Evolutionary conservation across 495 filamentous ascomycete species (phyloP).

Genomic region (Xylaria grammica): DNA sequence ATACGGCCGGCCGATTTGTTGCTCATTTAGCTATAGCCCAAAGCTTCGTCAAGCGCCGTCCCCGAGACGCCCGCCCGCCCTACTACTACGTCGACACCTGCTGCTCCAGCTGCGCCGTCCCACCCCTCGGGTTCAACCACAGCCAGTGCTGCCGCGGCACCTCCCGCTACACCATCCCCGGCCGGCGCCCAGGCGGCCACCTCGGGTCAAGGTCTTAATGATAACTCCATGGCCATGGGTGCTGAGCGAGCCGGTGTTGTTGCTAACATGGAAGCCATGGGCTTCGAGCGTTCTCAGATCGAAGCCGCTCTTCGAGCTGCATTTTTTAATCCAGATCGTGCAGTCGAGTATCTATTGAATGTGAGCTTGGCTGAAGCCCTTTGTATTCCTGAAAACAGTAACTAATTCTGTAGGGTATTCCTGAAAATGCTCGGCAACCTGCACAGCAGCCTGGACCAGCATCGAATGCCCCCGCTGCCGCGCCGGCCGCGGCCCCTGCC

Average conservation of each 20-base stretch:
- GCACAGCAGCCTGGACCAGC: conserved; percentile 39
- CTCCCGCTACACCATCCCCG: conserved; percentile 71
- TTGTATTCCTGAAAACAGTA: not conserved
- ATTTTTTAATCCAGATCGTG: conserved; percentile 95
- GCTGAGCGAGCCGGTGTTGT: conserved; percentile 82
- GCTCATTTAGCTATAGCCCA: conserved; percentile 58
- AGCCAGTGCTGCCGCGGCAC: conserved; percentile 67
- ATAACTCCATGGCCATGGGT: conserved; percentile 85
- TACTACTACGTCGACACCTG: conserved; percentile 62
- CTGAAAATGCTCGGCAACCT: conserved; percentile 74
- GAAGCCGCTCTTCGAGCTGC: conserved; percentile 94
- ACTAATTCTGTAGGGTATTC: conserved; percentile 72
- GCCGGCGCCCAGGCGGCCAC: conserved; percentile 50
- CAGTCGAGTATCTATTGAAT: conserved; percentile 91
- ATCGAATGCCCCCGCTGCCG: conserved; percentile 27
- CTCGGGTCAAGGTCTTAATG: conserved; percentile 46
- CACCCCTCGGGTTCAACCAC: conserved; percentile 51
- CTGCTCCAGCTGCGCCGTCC: conserved; percentile 63
- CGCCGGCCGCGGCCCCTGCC: conserved; percentile 40
- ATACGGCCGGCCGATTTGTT: conserved; percentile 7
- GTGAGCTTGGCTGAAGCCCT: conserved; percentile 55
- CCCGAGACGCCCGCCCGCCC: conserved; percentile 75
- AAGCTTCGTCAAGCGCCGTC: conserved; percentile 61
- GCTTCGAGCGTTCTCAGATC: conserved; percentile 83
- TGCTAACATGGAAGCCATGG: conserved; percentile 96